phyloP scores from a whole-genome alignment of 768 basidiomycete species.

The Amanita rubescens region DNA sequence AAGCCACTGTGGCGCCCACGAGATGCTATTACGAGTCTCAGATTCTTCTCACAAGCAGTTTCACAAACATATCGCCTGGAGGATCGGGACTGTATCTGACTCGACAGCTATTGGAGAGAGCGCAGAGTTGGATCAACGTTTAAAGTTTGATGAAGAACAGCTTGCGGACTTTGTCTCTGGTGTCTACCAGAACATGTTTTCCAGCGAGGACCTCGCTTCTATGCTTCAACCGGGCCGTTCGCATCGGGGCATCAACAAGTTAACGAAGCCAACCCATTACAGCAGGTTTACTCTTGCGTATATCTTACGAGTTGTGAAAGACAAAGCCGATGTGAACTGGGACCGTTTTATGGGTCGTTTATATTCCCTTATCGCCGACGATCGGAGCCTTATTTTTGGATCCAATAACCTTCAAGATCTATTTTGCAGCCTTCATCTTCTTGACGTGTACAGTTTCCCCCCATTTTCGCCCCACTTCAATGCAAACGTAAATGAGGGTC shows the following conservation, averaged over 20 bases:
- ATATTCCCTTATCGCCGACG: slow-evolving; percentile 17
- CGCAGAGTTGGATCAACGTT: neutral
- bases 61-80: slow-evolving; percentile 35
- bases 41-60: slow-evolving; percentile 17
- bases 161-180: slow-evolving; percentile 32
- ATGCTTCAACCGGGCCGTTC: too few species aligned
- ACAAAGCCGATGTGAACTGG: slow-evolving; percentile 35
- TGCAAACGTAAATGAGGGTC: slow-evolving; percentile 6
- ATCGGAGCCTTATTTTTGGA: slow-evolving; percentile 20
- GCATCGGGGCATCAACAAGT: slow-evolving; percentile 12
- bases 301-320: slow-evolving; percentile 35
- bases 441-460: slow-evolving; percentile 17
- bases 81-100: slow-evolving; percentile 8
- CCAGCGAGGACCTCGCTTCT: too few species aligned
- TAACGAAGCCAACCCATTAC: slow-evolving; percentile 32
- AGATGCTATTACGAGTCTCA: slow-evolving; percentile 16
- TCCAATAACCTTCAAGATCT: slow-evolving; percentile 31
- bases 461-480: slow-evolving; percentile 9
- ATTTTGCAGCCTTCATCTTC: slow-evolving; percentile 27
- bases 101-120: neutral
- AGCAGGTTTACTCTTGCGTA: slow-evolving; percentile 39
- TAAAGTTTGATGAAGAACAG: slow-evolving; percentile 19
- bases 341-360: slow-evolving; percentile 27
- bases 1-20: slow-evolving; percentile 33
- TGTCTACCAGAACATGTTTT: slow-evolving; percentile 39